These are phyloP conservation scores for Magnolia kwangsiensis DNA, from an alignment of 164 flowering plant genomes.

Conservation along the genomic window DNA sequence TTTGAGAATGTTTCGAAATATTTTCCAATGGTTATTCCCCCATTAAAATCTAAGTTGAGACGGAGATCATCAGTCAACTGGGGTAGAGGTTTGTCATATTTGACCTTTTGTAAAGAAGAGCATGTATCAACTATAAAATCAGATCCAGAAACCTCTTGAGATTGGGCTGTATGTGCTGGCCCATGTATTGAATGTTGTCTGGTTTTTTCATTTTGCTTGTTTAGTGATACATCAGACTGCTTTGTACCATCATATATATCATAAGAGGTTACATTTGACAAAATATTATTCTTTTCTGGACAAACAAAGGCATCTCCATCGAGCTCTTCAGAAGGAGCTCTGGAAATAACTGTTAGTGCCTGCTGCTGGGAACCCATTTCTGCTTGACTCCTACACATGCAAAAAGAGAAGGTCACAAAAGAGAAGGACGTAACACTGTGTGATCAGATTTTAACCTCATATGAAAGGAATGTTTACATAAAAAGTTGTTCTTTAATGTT, in stretches of 20 bases:
- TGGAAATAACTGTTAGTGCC: not conserved
- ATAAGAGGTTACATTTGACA: conserved; percentile 31
- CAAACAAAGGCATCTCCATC: conserved; percentile 28
- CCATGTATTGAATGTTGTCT: conserved; percentile 31
- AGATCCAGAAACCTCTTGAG: conserved; percentile 47
- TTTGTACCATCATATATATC: conserved; percentile 28
- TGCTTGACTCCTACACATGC: conserved; percentile 35
- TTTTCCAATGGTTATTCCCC: conserved; percentile 20
- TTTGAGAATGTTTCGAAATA: conserved; percentile 29
- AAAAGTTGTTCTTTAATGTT: too few species aligned
- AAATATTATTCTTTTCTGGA: conserved; percentile 30
- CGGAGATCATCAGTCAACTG: conserved; percentile 23
- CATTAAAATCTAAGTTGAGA: conserved; percentile 19
- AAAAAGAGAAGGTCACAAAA: not conserved
- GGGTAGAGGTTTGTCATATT: conserved; percentile 9
- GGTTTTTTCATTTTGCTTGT: conserved; percentile 33
- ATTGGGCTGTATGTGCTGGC: conserved; percentile 43
- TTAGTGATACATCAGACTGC: conserved; percentile 24
- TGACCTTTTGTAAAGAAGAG: conserved; percentile 16
- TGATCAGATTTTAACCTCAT: too few species aligned
- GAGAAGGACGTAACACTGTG: too few species aligned
- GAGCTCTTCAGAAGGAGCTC: conserved; percentile 29
- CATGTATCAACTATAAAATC: conserved; percentile 43
- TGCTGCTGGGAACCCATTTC: conserved; percentile 22
- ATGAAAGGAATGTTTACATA: too few species aligned